These are phyloP conservation scores for Zangia roseola DNA, from an alignment of 768 basidiomycete species.

Conservation along the genomic window DNA sequence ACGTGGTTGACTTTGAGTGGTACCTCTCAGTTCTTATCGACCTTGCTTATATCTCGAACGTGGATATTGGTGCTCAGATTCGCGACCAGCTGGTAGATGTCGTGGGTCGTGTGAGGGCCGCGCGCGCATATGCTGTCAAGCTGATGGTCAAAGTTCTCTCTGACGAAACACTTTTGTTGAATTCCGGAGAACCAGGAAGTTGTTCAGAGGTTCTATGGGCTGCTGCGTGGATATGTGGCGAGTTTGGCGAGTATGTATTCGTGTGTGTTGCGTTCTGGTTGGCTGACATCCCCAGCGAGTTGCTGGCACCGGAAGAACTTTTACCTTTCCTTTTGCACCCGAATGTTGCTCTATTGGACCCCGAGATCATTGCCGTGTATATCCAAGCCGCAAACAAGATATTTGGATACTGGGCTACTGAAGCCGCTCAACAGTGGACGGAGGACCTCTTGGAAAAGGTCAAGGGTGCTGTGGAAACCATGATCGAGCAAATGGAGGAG, in stretches of 20 bases:
- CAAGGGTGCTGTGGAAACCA: slow-evolving; percentile 58
- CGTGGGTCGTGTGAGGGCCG: slow-evolving; percentile 73
- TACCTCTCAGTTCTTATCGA: slow-evolving; percentile 94
- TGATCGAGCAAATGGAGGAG: slow-evolving; percentile 55
- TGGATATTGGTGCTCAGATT: slow-evolving; percentile 74
- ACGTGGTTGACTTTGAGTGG: slow-evolving; percentile 95
- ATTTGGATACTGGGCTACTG: slow-evolving; percentile 81
- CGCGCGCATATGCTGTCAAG: slow-evolving; percentile 76
- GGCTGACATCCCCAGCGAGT: slow-evolving; percentile 49
- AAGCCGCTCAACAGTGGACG: slow-evolving; percentile 75
- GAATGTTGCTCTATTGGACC: slow-evolving; percentile 50
- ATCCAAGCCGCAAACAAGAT: slow-evolving; percentile 83
- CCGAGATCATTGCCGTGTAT: slow-evolving; percentile 74
- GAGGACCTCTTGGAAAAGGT: slow-evolving; percentile 66
- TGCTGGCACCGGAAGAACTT: slow-evolving; percentile 75
- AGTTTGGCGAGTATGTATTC: slow-evolving; percentile 77
- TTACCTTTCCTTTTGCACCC: slow-evolving; percentile 67
- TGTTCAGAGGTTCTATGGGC: slow-evolving; percentile 90
- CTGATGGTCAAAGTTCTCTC: slow-evolving; percentile 79
- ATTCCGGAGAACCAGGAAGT: slow-evolving; percentile 65
- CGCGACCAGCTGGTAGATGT: slow-evolving; percentile 86
- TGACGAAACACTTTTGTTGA: slow-evolving; percentile 72
- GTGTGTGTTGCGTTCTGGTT: not conserved
- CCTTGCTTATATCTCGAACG: slow-evolving; percentile 82
- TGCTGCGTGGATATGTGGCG: slow-evolving; percentile 95